Evolutionary conservation across 352 stramenopile species (phyloP).

Genomic region (Phytophthora boehmeriae): DNA sequence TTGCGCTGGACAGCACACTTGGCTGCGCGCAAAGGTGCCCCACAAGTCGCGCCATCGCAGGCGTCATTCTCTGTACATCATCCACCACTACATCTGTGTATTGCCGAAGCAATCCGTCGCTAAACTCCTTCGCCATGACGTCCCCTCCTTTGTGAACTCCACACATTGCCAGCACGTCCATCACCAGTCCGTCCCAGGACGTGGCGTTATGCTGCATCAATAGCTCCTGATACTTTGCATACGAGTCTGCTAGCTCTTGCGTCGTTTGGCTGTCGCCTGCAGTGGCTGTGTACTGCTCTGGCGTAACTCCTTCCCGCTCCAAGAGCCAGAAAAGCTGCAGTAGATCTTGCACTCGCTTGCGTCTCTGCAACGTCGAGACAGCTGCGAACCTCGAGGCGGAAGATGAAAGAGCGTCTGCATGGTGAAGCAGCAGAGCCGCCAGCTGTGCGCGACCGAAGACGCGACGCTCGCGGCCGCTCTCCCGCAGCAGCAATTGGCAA

Average conservation of each 20-base stretch:
- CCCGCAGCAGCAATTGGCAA: conserved; percentile 68
- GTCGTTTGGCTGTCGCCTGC: conserved; percentile 18
- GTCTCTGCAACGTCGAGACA: conserved; percentile 58
- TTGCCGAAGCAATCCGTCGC: conserved; percentile 35
- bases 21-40: conserved; percentile 42
- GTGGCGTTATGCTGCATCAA: conserved; percentile 55
- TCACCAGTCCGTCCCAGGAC: conserved; percentile 72
- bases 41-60: conserved; percentile 64
- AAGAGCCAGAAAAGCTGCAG: conserved; percentile 77
- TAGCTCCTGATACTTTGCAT: conserved; percentile 57
- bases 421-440: conserved; percentile 60
- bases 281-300: conserved; percentile 44
- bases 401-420: conserved; percentile 41
- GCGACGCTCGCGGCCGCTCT: conserved; percentile 56
- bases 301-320: conserved; percentile 57
- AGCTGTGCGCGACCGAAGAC: conserved; percentile 55
- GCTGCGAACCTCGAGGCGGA: conserved; percentile 38
- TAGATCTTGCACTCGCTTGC: conserved; percentile 59
- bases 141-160: conserved; percentile 12
- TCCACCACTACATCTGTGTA: conserved; percentile 78
- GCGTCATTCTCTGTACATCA: conserved; percentile 69
- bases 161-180: conserved; percentile 53
- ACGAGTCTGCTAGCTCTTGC: conserved; percentile 50
- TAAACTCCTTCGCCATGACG: conserved; percentile 34
- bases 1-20: conserved; percentile 56